These are phyloP conservation scores for Tuber melanosporum DNA, from an alignment of 495 filamentous ascomycete species.

Conservation along the genomic window DNA sequence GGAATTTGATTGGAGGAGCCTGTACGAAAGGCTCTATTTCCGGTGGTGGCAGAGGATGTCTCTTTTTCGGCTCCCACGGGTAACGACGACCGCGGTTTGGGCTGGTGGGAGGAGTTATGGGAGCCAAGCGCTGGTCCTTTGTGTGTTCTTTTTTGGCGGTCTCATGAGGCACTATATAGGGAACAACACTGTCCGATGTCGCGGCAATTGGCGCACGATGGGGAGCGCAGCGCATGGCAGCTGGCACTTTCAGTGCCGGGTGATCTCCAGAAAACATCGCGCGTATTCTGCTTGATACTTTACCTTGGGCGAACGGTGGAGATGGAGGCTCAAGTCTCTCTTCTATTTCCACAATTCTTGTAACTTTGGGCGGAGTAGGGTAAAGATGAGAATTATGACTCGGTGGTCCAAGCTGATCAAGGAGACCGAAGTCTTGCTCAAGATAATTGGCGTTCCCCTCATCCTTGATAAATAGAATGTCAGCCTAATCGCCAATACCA, in stretches of 20 bases:
- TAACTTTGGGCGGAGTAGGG: neutral
- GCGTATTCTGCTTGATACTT: neutral
- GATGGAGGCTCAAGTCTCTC: neutral
- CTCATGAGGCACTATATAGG: neutral
- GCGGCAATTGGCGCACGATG: neutral
- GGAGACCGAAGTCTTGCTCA: neutral
- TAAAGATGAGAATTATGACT: neutral
- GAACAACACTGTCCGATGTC: neutral
- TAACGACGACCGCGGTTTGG: neutral
- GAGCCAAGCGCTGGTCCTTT: neutral
- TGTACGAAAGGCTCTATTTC: too few species aligned
- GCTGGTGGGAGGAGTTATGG: neutral
- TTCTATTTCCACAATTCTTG: neutral
- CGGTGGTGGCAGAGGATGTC: neutral
- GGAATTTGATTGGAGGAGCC: neutral
- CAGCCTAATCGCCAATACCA: neutral
- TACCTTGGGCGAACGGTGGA: neutral
- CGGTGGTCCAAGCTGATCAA: neutral
- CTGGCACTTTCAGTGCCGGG: neutral
- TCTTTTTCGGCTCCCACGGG: neutral
- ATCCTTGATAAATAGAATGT: neutral
- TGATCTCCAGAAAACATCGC: neutral
- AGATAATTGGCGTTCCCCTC: neutral
- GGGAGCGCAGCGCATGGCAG: neutral
- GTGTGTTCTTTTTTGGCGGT: neutral